A percentile compares a stretch with the other conserved stretches of the same genome.
Conservation (phyloP, 495 filamentous ascomycete genomes). For the Monascus purpureus region DNA sequence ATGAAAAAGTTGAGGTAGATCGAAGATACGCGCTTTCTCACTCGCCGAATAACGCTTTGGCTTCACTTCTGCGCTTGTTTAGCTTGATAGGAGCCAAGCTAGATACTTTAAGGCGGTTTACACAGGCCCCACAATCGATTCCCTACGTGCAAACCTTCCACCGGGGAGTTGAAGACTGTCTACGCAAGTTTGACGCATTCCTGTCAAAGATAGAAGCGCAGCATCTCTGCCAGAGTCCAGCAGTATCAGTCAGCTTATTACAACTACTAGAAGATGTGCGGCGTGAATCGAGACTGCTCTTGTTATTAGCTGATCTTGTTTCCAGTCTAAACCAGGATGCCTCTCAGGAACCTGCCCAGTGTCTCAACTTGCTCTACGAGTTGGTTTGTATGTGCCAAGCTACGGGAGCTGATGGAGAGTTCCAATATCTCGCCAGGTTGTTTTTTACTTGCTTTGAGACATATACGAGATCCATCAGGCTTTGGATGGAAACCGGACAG, state of each 20-base stretch:
- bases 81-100: conserved; percentile 32
- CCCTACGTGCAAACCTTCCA: conserved; percentile 44
- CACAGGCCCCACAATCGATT: conserved; percentile 17
- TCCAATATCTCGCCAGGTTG: conserved; percentile 44
- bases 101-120: conserved; percentile 33
- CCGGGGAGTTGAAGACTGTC: conserved; percentile 25
- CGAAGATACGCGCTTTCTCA: conserved; percentile 25
- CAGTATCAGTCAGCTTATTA: conserved; percentile 39
- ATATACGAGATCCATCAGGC: conserved; percentile 63
- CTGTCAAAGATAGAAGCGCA: conserved; percentile 30
- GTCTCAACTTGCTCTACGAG: conserved; percentile 64
- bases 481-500: conserved; percentile 77
- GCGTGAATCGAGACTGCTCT: conserved; percentile 37
- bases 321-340: conserved; percentile 9
- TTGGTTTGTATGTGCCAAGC: conserved; percentile 53
- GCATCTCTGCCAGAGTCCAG: conserved; percentile 21
- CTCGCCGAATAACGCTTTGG: conserved; percentile 21
- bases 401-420: conserved; percentile 45
- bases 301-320: conserved; percentile 36
- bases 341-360: conserved; percentile 33
- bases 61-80: conserved; percentile 26
- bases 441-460: conserved; percentile 76
- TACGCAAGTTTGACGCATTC: conserved; percentile 26
- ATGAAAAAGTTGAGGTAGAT: conserved; percentile 24
- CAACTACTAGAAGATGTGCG: conserved; percentile 46